Evolutionary conservation across 2,329 filamentous ascomycete genomes (phyloP).

Genomic region (Zasmidium cellare): DNA sequence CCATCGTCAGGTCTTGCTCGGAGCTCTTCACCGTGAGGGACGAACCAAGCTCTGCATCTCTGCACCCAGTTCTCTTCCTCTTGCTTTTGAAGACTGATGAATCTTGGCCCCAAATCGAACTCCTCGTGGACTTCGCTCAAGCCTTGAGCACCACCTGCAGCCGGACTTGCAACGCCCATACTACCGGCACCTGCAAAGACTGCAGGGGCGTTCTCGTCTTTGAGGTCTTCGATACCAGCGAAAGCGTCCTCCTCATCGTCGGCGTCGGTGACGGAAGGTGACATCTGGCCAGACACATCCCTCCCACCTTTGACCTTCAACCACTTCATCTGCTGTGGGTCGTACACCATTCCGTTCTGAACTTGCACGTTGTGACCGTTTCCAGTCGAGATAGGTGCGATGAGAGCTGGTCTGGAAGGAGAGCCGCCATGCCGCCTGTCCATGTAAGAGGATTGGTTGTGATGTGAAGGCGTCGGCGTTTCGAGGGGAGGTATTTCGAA

Average conservation of each 20-base stretch:
- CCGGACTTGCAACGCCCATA: slow-evolving; percentile 29
- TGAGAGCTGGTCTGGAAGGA: slow-evolving; percentile 70
- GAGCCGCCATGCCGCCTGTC: slow-evolving; percentile 37
- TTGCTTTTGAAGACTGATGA: slow-evolving; percentile 81
- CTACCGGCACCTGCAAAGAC: slow-evolving; percentile 17
- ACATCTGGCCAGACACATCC: slow-evolving; percentile 37
- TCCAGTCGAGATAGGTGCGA: slow-evolving; percentile 74
- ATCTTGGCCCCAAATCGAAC: slow-evolving; percentile 95
- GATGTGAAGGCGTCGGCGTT: slow-evolving; percentile 39
- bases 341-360: slow-evolving; percentile 97
- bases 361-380: slow-evolving; percentile 83
- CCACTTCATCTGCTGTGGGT: slow-evolving; percentile 97
- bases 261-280: slow-evolving; percentile 64
- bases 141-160: slow-evolving; percentile 49
- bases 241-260: slow-evolving; percentile 93
- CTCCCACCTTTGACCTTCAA: slow-evolving; percentile 60
- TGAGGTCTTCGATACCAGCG: slow-evolving; percentile 88
- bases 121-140: slow-evolving; percentile 78
- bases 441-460: slow-evolving; percentile 30
- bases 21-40: slow-evolving; percentile 54
- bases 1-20: slow-evolving; percentile 69
- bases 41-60: slow-evolving; percentile 85
- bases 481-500: slow-evolving; percentile 62
- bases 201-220: slow-evolving; percentile 56
- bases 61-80: slow-evolving; percentile 90